These are phyloP conservation scores for Boletus speciosus DNA, from an alignment of 768 basidiomycete species.

Conservation along the genomic window DNA sequence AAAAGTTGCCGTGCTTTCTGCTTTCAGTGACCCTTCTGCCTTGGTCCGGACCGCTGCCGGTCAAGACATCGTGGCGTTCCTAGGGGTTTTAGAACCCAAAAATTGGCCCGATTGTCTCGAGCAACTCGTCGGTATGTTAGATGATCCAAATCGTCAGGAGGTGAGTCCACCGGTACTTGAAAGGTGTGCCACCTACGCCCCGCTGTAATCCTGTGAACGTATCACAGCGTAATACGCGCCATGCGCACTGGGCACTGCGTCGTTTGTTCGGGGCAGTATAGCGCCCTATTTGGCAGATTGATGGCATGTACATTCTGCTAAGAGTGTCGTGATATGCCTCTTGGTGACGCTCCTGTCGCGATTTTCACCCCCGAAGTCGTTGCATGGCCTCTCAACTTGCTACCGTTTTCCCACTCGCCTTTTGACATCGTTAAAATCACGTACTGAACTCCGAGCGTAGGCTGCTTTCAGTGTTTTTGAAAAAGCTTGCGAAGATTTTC, in stretches of 20 bases:
- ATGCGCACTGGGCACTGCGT: background rate
- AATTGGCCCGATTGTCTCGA: conserved; percentile 96
- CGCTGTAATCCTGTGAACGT: background rate
- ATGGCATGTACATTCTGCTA: background rate
- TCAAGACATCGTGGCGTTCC: conserved; percentile 87
- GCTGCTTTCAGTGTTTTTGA: conserved; percentile 92
- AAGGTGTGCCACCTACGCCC: background rate
- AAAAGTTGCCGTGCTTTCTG: conserved; percentile 71
- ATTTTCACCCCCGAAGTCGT: conserved; percentile 1
- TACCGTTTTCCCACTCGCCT: background rate
- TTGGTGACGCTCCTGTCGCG: background rate
- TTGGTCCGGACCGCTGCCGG: conserved; percentile 95
- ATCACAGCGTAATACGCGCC: background rate
- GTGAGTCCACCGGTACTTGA: conserved; percentile 44
- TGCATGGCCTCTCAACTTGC: background rate
- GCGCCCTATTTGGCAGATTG: conserved; percentile 4
- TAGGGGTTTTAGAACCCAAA: conserved; percentile 82
- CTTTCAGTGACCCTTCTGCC: conserved; percentile 75
- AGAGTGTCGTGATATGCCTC: conserved; percentile 7
- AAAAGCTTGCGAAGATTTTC: conserved; percentile 96
- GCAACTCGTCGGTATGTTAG: conserved; percentile 76
- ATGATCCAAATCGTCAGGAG: conserved; percentile 82
- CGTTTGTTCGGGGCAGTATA: conserved; percentile 6
- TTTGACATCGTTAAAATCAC: background rate
- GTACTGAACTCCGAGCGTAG: conserved; percentile 37